Evolutionary conservation across 352 stramenopile species (phyloP).

Genomic region (Globisporangium solare): DNA sequence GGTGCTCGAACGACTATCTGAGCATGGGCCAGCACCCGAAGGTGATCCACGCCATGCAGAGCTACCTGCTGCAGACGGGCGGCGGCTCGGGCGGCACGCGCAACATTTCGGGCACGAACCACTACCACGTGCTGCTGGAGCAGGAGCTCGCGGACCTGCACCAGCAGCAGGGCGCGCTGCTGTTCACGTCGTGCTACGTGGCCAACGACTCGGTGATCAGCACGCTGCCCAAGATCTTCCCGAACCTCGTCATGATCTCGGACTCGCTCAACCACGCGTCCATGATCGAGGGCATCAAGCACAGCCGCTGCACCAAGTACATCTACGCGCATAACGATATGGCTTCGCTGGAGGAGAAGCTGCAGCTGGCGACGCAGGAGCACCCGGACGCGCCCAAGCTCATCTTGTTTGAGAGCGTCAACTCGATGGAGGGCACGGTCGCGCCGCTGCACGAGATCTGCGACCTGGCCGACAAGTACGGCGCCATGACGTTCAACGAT

Average conservation of each 20-base stretch:
- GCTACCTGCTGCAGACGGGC: slow-evolving; percentile 76
- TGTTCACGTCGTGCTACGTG: slow-evolving; percentile 90
- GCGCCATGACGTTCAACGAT: slow-evolving; percentile 90
- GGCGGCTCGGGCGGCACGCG: slow-evolving; percentile 82
- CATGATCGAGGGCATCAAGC: slow-evolving; percentile 84
- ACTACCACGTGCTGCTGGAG: slow-evolving; percentile 88
- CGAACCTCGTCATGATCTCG: slow-evolving; percentile 85
- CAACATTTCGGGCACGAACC: slow-evolving; percentile 90
- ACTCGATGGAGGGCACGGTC: slow-evolving; percentile 87
- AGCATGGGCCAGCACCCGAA: slow-evolving; percentile 89
- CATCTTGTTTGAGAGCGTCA: slow-evolving; percentile 85
- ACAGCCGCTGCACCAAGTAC: slow-evolving; percentile 74
- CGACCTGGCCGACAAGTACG: slow-evolving; percentile 87
- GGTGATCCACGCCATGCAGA: slow-evolving; percentile 80
- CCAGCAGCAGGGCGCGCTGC: slow-evolving; percentile 75
- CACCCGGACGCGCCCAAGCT: slow-evolving; percentile 76
- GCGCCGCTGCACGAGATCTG: slow-evolving; percentile 83
- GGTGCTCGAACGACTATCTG: slow-evolving; percentile 90
- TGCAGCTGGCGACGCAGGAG: slow-evolving; percentile 38
- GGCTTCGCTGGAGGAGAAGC: slow-evolving; percentile 71
- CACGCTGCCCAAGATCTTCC: slow-evolving; percentile 89
- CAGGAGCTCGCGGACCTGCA: slow-evolving; percentile 82
- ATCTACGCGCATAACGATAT: slow-evolving; percentile 88
- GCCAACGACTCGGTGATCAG: slow-evolving; percentile 88
- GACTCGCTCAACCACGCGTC: slow-evolving; percentile 90